These are phyloP conservation scores for Fomitiporia mediterranea DNA, from an alignment of 1,284 basidiomycete genomes.

Conservation along the genomic window DNA sequence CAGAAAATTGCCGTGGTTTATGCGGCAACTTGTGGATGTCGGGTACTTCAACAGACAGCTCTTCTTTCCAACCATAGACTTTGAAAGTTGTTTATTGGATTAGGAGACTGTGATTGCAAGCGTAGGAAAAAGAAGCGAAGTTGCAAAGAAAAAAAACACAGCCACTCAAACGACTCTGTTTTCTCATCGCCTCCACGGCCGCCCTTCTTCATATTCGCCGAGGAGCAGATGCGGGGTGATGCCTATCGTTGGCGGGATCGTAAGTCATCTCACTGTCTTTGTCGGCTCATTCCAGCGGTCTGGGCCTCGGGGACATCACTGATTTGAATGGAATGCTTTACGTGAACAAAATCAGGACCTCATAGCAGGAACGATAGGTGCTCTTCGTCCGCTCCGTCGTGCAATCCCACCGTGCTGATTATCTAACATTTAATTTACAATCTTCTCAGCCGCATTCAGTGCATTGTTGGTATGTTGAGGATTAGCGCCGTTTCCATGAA, in stretches of 20 bases:
- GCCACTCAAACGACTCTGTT: neutral
- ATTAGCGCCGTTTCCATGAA: neutral
- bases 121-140: too few relatives aligned
- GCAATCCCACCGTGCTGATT: neutral
- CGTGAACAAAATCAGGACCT: slow-evolving; percentile 11
- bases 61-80: too few relatives aligned
- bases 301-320: neutral
- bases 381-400: neutral
- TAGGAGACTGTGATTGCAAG: too few relatives aligned
- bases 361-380: slow-evolving; percentile 15
- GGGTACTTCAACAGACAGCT: too few relatives aligned
- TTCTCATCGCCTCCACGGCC: neutral
- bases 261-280: slow-evolving; percentile 1
- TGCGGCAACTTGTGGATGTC: too few relatives aligned
- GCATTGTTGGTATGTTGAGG: slow-evolving; percentile 9
- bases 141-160: slow-evolving; percentile 2
- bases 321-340: neutral
- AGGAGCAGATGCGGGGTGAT: neutral
- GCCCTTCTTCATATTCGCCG: too few relatives aligned
- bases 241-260: slow-evolving; percentile 16
- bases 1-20: too few relatives aligned
- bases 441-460: slow-evolving; percentile 14
- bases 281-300: neutral
- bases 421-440: neutral
- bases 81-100: too few relatives aligned